Evolutionary conservation across 176 grass and related monocot genomes (phyloP), one percentile per base, ranked within the genome.

Genomic region (Chloris gayana): DNA sequence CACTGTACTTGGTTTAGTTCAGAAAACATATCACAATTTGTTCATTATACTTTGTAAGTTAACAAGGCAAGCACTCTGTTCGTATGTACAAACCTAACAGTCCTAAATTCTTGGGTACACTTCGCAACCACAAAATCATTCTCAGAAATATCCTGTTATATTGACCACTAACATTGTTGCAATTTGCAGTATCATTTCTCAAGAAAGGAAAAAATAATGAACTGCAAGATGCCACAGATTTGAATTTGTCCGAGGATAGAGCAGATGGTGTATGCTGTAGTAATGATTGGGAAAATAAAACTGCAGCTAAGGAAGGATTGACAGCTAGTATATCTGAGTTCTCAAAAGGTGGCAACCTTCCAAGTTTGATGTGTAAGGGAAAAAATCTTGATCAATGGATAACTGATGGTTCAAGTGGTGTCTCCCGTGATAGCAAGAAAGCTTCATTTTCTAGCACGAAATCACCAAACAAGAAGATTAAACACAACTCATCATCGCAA

Each of bases 101-200:
- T 22, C 47, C 33, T 72, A 73, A 18, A 30, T 72, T 80, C 33
- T 80, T 84, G 22, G 14, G 4, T 33, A 22, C 33, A 67, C 27
- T 73, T 85, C 64, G 15, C 60, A 56, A 30, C 22, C 22, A 57
- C 22, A 57, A 2, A 9, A 57, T 24, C 22, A 10, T 11, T 24
- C 10, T 24, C 0, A 1, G 1, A 14, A 21, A 22, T 18, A 53
- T 21, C 1, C 22, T 57, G 7, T 24, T 45, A 49, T 83, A 37
- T 67, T 83, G 37, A 88, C n/a, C 30, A 42, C 25, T 35, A 70
- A 2, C 64, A 54, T 70, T 62, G 62, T 82, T 51, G 42, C 26
- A 70, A 80, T 57, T 37, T 84, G 57, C 87, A 92, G 94, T 94
- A 66, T 94, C 94, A 69, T 92, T 97, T 50, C 85, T 97, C 24